Base-by-base conservation (phyloP, 345 rosid genomes). In the Cardamine chenopodiifolia region DNA sequence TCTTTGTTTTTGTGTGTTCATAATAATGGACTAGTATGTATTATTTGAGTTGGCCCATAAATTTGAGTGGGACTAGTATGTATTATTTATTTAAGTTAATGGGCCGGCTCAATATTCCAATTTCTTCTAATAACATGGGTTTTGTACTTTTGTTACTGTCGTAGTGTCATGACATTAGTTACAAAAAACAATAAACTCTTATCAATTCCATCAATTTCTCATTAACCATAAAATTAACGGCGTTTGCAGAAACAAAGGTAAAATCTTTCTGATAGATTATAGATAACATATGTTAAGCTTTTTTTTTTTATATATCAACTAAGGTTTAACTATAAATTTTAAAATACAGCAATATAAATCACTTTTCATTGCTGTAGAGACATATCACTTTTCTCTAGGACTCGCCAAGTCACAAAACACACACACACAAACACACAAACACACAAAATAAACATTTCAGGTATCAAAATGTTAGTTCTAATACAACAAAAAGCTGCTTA, bases 401-500 rank as follows among this genome's bases (percentile, higher is more conserved):
- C 63, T 75, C 67, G 34, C 49, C 49, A 71, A 59, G 31, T 68
- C 49, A 71, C 37, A 71, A 47, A 20, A 59, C 73, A 58, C 47
- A 17, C n/a, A 19, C 55, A 54, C 14, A 58, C 73, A 58, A 28
- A 22, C n/a, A 26, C 56, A 55, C 14, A 72, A 11, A 47, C 2
- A 13, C 1, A 26, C 1, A 22, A 37, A 19, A n/a, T 6, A 45
- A 58, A 15, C 66, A 73, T 5, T 20, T 50, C 37, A 59, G 63
- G 49, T 40, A 62, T 69, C 29, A 61, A 54, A 75, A 69, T 69
- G 71, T 76, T 63, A 70, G 71, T 34, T 52, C 56, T 59, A 59
- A 28, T 54, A 17, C 22, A 62, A 42, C 28, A n/a, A 53, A 29
- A 19, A 54, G 22, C 59, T 70, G 58, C 42, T 62, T 62, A 52